These are phyloP conservation scores for Agaricales sp. DNA, from an alignment of 1,284 basidiomycete species.

Conservation along the genomic window DNA sequence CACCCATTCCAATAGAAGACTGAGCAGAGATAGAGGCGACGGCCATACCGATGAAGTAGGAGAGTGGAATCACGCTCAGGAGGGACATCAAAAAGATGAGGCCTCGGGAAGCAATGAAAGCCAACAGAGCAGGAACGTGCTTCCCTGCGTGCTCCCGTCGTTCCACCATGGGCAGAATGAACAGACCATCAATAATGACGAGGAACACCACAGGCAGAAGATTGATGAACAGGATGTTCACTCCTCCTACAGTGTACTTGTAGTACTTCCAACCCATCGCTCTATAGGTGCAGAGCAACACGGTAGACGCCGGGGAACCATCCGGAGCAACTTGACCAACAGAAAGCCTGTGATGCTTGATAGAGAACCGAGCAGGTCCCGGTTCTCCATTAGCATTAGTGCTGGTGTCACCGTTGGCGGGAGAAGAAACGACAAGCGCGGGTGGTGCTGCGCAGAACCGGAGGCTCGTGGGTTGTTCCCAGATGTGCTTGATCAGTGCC, in stretches of 20 bases:
- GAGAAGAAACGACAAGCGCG: constrained; percentile 38
- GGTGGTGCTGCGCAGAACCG: constrained; percentile 84
- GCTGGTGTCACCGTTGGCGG: constrained; percentile 12
- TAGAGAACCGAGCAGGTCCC: constrained; percentile 33
- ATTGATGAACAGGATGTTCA: constrained; percentile 98
- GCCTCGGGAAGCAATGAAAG: constrained; percentile 62
- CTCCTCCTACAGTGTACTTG: constrained; percentile 98
- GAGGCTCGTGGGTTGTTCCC: constrained; percentile 73
- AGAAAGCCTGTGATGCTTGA: constrained; percentile 41
- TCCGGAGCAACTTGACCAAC: constrained; percentile 69
- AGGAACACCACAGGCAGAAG: constrained; percentile 91
- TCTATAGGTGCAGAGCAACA: constrained; percentile 91
- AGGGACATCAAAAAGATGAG: constrained; percentile 84
- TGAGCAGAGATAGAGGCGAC: constrained; percentile 98
- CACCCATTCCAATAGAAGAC: constrained; percentile 98
- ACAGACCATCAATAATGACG: constrained; percentile 87
- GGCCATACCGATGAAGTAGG: constrained; percentile 99
- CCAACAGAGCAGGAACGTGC: constrained; percentile 59
- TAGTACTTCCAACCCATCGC: constrained; percentile 91
- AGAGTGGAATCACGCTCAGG: constrained; percentile 90
- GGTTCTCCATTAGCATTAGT: constrained; percentile 17
- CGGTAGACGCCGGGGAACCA: constrained; percentile 68
- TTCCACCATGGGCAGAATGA: constrained; percentile 71
- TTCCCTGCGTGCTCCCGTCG: constrained; percentile 36
- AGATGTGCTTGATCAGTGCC: constrained; percentile 83